These are phyloP conservation scores for Nakataea oryzae DNA, from an alignment of 2,329 filamentous ascomycete species.

Conservation along the genomic window DNA sequence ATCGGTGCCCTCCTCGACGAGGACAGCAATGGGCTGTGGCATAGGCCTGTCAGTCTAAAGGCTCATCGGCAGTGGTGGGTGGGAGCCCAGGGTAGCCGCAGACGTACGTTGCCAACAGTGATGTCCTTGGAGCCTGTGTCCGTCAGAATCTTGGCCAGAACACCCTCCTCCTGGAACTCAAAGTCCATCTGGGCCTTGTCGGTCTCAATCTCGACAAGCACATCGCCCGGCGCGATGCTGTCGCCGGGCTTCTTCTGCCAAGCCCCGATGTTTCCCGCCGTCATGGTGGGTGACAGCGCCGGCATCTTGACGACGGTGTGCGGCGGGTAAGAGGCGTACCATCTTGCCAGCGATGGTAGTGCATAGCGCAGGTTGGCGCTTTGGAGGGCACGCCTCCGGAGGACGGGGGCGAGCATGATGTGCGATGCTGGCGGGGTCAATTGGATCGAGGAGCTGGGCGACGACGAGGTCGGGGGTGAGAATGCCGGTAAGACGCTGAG, in stretches of 20 bases:
- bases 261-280: conserved; percentile 84
- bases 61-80: not conserved
- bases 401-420: conserved; percentile 52
- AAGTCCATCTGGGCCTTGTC: conserved; percentile 99
- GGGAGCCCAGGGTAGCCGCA: conserved; percentile 5
- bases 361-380: conserved; percentile 38
- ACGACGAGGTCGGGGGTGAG: not conserved
- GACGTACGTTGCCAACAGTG: conserved; percentile 82
- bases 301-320: conserved; percentile 98
- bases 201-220: conserved; percentile 96
- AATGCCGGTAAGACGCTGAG: not conserved
- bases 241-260: conserved; percentile 99
- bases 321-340: conserved; percentile 77
- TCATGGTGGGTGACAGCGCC: conserved; percentile 96
- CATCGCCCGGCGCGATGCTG: conserved; percentile 77
- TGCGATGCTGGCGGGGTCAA: conserved; percentile 1
- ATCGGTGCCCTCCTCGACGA: conserved; percentile 87
- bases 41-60: conserved; percentile 5
- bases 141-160: conserved; percentile 88
- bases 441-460: not conserved
- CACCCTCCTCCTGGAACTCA: conserved; percentile 97
- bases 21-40: conserved; percentile 79
- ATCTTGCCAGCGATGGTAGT: conserved; percentile 46
- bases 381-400: conserved; percentile 52
- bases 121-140: conserved; percentile 91